Conservation (phyloP, 1,284 basidiomycete species). For the Boletus mariae region DNA sequence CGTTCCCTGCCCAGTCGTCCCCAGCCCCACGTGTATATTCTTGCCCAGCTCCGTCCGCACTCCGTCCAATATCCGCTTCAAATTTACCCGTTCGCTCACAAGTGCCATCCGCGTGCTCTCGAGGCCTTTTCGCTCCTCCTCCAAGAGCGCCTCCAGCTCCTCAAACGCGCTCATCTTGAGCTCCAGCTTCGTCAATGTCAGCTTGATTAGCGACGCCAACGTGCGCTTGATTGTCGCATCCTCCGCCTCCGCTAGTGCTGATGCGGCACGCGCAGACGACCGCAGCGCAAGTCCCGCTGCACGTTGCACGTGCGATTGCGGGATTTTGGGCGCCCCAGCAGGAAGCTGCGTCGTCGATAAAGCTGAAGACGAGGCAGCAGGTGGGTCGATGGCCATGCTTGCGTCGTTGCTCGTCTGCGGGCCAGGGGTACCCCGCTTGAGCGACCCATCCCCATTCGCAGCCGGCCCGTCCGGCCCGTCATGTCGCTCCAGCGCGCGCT, state of each 20-base stretch:
- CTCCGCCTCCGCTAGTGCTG: conserved; percentile 80
- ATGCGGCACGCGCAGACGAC: conserved; percentile 86
- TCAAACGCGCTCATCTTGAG: conserved; percentile 92
- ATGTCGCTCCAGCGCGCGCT: conserved; percentile 26
- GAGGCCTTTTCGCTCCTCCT: conserved; percentile 75
- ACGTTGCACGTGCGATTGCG: conserved; percentile 73
- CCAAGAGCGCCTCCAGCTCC: conserved; percentile 83
- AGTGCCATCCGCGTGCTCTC: conserved; percentile 70
- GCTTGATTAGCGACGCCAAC: conserved; percentile 82
- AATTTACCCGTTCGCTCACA: conserved; percentile 59
- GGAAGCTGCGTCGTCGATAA: not conserved
- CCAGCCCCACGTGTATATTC: conserved; percentile 39
- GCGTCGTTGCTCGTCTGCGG: conserved; percentile 30
- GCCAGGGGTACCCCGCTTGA: conserved; percentile 12
- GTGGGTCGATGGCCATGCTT: conserved; percentile 42
- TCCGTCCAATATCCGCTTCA: conserved; percentile 64
- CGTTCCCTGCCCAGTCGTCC: conserved; percentile 56
- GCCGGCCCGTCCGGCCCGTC: conserved; percentile 15
- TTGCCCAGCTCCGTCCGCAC: conserved; percentile 61
- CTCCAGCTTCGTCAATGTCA: conserved; percentile 91
- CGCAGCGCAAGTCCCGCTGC: conserved; percentile 84
- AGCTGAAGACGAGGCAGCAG: conserved; percentile 23
- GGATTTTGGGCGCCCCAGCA: conserved; percentile 37
- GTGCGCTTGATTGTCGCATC: conserved; percentile 79
- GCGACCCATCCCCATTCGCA: conserved; percentile 19